Conservation (phyloP, 352 stramenopile genomes). For the Phytophthora pisi region DNA sequence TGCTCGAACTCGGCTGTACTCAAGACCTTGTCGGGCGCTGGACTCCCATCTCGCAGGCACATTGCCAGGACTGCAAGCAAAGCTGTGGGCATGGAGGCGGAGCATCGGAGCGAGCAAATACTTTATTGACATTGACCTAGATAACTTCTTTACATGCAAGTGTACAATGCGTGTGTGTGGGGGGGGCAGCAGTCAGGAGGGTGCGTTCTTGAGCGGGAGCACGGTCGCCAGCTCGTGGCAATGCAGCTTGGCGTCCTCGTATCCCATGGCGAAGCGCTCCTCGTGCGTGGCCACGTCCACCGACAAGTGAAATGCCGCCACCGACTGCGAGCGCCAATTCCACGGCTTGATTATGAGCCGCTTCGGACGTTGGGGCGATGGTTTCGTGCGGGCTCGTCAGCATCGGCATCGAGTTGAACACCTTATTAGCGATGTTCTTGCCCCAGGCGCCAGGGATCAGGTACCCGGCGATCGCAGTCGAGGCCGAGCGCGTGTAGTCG, state of each 20-base stretch:
- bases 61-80: conserved; percentile 14
- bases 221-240: conserved; percentile 56
- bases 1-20: neutral
- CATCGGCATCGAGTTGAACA: conserved; percentile 50
- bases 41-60: conserved; percentile 17
- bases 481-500: conserved; percentile 43
- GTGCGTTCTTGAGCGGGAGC: conserved; percentile 33
- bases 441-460: conserved; percentile 46
- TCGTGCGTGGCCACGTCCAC: conserved; percentile 59
- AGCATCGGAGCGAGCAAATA: conserved; percentile 16
- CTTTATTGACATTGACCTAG: conserved; percentile 10
- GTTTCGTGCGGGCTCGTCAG: conserved; percentile 56
- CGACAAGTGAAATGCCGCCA: conserved; percentile 63
- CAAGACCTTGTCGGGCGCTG: neutral
- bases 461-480: conserved; percentile 44
- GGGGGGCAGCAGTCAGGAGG: neutral
- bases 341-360: conserved; percentile 66
- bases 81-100: neutral
- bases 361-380: conserved; percentile 33
- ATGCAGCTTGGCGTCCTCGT: conserved; percentile 60
- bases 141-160: conserved; percentile 1
- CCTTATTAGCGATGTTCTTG: conserved; percentile 52
- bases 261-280: conserved; percentile 62
- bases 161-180: conserved; percentile 1
- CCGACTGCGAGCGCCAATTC: conserved; percentile 61